Evolutionary conservation across 2,329 filamentous ascomycete species (phyloP), one percentile per base, ranked within the genome.

Genomic region (Ilyonectria robusta): DNA sequence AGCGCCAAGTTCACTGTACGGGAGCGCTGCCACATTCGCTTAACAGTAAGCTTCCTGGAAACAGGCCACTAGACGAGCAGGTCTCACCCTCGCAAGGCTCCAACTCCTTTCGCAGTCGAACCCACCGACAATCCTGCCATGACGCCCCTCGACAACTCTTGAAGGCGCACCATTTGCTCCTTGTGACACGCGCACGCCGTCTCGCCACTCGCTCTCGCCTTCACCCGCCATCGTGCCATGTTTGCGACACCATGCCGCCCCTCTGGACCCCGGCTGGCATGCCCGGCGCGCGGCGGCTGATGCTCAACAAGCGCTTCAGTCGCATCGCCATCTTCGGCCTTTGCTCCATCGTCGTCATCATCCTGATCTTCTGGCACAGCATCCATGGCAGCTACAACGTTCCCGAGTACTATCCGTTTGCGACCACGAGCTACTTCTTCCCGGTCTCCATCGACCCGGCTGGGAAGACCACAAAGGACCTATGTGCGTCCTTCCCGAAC

Each of bases 401-500:
- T 40, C 75, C 75, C 61, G 73, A 72, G 17, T 72, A 69, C 58
- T 79, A 79, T 62, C 70, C 74, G 10, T 78, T 77, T 55, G 68
- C 66, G 2, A 79, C 77, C 0, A 72, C 72, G 47, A 79, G 78
- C 62, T 72, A 68, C 62, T 79, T 79, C 69, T 71, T 62, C 48
- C 78, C 78, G 50, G 75, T 79, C 3, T 73, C 69, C 35, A 42
- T 79, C 64, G 68, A 78, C 29, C 71, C 76, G 13, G 21, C 42
- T 15, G 66, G 55, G 33, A 78, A 75, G 67, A 71, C 70, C 8
- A 70, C 62, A 21, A 54, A 73, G 19, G 74, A 79, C 11, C 70
- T 80, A 9, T 80, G 78, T 71, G 75, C 72, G 23, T 78, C 70
- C 35, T 80, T 80, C 57, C 78, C 78, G 23, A 77, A 72, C 59